Conservation (phyloP, 805 yeast genomes). For the Brettanomyces custersianus region DNA sequence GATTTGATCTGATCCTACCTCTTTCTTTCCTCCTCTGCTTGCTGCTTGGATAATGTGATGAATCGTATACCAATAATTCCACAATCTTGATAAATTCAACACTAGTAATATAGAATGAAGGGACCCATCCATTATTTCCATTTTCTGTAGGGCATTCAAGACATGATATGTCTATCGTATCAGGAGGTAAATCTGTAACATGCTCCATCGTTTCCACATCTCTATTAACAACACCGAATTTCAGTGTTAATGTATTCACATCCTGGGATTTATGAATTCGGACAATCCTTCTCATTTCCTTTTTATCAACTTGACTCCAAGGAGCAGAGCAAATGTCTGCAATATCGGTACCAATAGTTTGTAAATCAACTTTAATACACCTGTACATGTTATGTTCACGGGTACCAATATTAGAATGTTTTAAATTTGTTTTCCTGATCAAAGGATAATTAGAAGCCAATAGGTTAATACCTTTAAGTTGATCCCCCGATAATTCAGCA, state of each 20-base stretch:
- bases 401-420: no score
- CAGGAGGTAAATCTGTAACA: not conserved
- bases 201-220: not conserved
- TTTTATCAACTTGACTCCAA: slow-evolving; percentile 38
- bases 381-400: slow-evolving; percentile 11
- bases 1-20: slow-evolving; percentile 57
- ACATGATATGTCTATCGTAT: slow-evolving; percentile 46
- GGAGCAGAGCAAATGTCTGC: slow-evolving; percentile 40
- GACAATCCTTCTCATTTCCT: slow-evolving; percentile 47
- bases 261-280: slow-evolving; percentile 47
- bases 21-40: slow-evolving; percentile 50
- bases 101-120: slow-evolving; percentile 44
- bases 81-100: slow-evolving; percentile 62
- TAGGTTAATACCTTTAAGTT: no score
- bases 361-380: slow-evolving; percentile 39
- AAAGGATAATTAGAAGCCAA: no score
- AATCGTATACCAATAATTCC: slow-evolving; percentile 48
- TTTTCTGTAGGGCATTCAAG: slow-evolving; percentile 33
- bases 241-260: slow-evolving; percentile 36
- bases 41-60: slow-evolving; percentile 29
- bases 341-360: slow-evolving; percentile 35
- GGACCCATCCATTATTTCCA: slow-evolving; percentile 12
- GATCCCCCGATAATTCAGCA: no score
- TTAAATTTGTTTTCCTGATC: no score
- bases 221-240: slow-evolving; percentile 32